Conservation (phyloP, 2,329 filamentous ascomycete genomes). For the Neospermospora avenae region DNA sequence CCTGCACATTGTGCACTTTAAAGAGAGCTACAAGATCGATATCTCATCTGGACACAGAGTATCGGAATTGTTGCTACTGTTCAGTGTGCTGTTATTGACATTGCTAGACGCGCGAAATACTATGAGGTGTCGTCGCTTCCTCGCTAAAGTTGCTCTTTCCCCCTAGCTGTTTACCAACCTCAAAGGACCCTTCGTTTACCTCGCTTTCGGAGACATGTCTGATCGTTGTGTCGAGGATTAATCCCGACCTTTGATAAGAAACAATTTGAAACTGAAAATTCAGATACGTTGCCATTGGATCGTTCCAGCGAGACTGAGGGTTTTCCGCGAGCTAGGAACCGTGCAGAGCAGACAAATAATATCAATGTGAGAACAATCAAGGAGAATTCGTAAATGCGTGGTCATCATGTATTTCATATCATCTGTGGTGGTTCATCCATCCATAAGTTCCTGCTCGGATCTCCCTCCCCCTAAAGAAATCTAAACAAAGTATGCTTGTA, state of each 20-base stretch:
- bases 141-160: neutral
- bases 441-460: constrained; percentile 9
- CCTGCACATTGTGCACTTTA: neutral
- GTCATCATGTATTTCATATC: constrained; percentile 12
- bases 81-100: neutral
- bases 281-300: too few species aligned
- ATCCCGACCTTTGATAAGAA: too few species aligned
- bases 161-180: too few species aligned
- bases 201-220: too few species aligned
- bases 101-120: neutral
- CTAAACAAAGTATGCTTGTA: constrained; percentile 17
- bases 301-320: too few species aligned
- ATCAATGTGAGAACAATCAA: neutral
- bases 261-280: too few species aligned
- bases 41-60: neutral
- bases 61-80: neutral
- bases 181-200: too few species aligned
- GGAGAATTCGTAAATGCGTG: neutral
- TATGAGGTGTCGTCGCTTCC: neutral
- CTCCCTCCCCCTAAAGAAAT: constrained; percentile 12
- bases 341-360: neutral
- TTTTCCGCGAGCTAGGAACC: too few species aligned
- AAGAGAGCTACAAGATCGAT: neutral
- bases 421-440: neutral
- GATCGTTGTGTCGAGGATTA: too few species aligned